These are phyloP conservation scores for Aspergillus pseudotamarii DNA, from an alignment of 2,329 filamentous ascomycete species.

Conservation along the genomic window DNA sequence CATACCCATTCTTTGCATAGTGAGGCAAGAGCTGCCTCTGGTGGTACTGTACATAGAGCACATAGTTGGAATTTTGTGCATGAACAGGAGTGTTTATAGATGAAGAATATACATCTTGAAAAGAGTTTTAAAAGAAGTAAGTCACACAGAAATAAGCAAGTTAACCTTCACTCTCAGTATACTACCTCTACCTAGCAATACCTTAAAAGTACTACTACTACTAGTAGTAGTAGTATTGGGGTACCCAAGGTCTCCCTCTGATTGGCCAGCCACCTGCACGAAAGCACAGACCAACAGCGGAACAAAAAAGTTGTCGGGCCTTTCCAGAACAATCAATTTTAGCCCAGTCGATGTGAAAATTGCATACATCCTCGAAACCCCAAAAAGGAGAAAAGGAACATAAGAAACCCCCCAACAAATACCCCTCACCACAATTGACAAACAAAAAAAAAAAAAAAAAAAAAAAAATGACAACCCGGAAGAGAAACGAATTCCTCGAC, in stretches of 20 bases:
- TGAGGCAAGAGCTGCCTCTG: constrained; percentile 7
- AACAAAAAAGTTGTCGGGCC: constrained; percentile 20
- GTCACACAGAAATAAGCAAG: not conserved
- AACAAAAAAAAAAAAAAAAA: not conserved
- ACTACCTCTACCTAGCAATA: too few relatives aligned
- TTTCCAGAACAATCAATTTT: not conserved
- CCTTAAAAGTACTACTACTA: too few relatives aligned
- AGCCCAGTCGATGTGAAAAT: not conserved
- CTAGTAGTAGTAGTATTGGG: too few relatives aligned
- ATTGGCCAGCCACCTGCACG: not conserved
- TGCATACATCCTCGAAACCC: not conserved
- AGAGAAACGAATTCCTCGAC: constrained; percentile 44
- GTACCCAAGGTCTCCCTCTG: not conserved
- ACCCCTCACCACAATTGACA: not conserved
- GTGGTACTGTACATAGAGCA: constrained; percentile 19
- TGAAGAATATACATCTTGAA: not conserved
- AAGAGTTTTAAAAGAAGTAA: not conserved
- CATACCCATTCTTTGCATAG: constrained; percentile 26
- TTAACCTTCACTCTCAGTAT: not conserved
- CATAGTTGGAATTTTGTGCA: constrained; percentile 13
- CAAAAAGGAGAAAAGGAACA: constrained; percentile 10
- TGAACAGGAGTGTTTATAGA: constrained; percentile 9
- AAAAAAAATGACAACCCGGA: constrained; percentile 40
- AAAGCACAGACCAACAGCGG: constrained; percentile 17
- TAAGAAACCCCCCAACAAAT: not conserved